Conservation (phyloP, 129 eudicot genomes). For the Tanacetum coccineum region DNA sequence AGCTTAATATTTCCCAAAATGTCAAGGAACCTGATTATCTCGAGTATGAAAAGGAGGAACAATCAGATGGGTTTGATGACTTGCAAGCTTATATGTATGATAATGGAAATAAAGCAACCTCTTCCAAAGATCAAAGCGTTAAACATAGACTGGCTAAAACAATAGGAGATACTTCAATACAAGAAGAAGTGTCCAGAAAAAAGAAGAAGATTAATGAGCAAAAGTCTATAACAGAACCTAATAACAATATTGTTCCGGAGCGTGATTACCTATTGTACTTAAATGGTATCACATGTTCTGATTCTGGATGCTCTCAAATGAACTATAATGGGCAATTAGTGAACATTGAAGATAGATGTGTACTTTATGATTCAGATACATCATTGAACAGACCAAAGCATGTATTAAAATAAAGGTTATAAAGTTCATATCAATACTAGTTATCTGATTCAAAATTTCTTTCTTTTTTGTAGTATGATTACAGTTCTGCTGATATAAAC, state of each 20-base stretch:
- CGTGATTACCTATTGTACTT: no score
- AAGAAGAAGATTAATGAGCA: constrained; percentile 5
- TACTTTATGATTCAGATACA: no score
- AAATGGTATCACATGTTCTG: no score
- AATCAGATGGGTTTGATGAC: constrained; percentile 14
- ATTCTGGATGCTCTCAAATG: no score
- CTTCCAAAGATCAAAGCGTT: constrained; percentile 7
- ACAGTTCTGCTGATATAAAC: constrained; percentile 96
- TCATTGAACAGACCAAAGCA: no score
- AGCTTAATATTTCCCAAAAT: constrained; percentile 21
- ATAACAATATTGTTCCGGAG: background rate
- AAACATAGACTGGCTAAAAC: constrained; percentile 3
- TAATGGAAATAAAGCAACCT: constrained; percentile 14
- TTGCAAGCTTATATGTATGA: constrained; percentile 11
- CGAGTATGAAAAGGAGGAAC: constrained; percentile 15
- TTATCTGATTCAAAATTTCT: background rate
- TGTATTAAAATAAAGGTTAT: no score
- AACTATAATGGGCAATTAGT: no score
- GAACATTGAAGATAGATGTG: no score
- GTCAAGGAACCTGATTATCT: constrained; percentile 10
- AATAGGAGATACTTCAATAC: background rate
- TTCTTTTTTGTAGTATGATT: constrained; percentile 67
- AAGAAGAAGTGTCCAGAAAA: constrained; percentile 4
- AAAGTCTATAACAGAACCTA: background rate
- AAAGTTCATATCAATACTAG: background rate